Percentiles rank a stretch among this genome's conserved stretches.
Conservation (phyloP, 2,329 filamentous ascomycete genomes). For the Colletotrichum chrysophilum region DNA sequence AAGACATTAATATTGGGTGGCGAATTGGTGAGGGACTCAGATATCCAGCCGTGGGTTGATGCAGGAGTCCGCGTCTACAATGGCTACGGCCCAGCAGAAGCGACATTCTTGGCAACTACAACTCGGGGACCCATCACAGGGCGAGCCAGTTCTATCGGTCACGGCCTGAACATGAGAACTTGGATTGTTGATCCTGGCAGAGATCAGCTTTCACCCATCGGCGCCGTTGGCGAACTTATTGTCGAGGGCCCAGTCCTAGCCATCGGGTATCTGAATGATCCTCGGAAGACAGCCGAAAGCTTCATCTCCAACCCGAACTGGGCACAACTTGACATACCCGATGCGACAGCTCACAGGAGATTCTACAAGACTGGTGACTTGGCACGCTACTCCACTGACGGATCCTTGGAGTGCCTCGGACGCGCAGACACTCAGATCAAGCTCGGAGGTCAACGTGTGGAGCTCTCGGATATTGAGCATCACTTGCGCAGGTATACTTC, state of each 20-base stretch:
- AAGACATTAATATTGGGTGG: background rate
- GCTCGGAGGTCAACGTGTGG: conserved; percentile 23
- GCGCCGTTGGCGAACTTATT: conserved; percentile 21
- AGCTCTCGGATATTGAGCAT: conserved; percentile 23
- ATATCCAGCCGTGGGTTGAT: background rate
- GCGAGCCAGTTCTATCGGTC: conserved; percentile 21
- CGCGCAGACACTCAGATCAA: conserved; percentile 24
- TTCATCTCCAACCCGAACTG: conserved; percentile 10
- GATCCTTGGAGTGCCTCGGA: conserved; percentile 21
- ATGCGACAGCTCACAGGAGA: background rate
- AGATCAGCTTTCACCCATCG: conserved; percentile 29
- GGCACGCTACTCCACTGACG: conserved; percentile 13
- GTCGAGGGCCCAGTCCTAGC: background rate
- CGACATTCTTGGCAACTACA: background rate
- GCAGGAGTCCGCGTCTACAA: background rate
- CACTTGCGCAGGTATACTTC: conserved; percentile 34
- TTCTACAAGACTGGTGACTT: conserved; percentile 26
- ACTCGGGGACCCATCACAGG: background rate
- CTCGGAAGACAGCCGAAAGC: conserved; percentile 27
- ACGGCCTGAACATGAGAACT: conserved; percentile 25
- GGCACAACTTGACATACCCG: background rate
- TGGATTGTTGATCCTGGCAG: conserved; percentile 30
- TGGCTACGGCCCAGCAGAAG: background rate
- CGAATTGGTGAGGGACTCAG: background rate
- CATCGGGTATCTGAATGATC: conserved; percentile 17